Percentiles rank a stretch among this genome's conserved stretches.
Evolutionary conservation across 495 filamentous ascomycete genomes (phyloP).

Genomic region (Neurospora tetrasperma): DNA sequence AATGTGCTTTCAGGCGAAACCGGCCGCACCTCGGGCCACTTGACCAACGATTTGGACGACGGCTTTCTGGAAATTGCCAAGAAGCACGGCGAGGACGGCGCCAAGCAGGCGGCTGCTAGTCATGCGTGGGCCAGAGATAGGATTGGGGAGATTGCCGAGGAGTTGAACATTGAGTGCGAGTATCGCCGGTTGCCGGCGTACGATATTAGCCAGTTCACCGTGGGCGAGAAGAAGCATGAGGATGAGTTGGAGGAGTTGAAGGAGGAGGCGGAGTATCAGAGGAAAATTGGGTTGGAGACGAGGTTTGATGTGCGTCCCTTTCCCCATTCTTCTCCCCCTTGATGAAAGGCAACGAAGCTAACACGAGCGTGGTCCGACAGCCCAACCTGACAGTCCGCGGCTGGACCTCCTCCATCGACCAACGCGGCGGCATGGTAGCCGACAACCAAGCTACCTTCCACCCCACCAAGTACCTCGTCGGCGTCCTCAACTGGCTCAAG

Average conservation of each 20-base stretch:
- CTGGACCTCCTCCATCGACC: conserved; percentile 38
- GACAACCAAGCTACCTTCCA: conserved; percentile 47
- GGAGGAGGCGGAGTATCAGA: conserved; percentile 34
- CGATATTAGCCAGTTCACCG: conserved; percentile 27
- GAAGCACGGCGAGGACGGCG: conserved; percentile 41
- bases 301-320: conserved; percentile 24
- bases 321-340: too few relatives aligned
- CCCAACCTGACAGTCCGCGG: conserved; percentile 28
- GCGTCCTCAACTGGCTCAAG: conserved; percentile 39
- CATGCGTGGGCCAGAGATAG: conserved; percentile 44
- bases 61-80: conserved; percentile 38
- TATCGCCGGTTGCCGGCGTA: conserved; percentile 40
- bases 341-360: too few relatives aligned
- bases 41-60: conserved; percentile 44
- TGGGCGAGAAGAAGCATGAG: conserved; percentile 26
- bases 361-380: too few relatives aligned
- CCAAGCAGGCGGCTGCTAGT: conserved; percentile 40
- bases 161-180: conserved; percentile 46
- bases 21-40: conserved; percentile 44
- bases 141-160: conserved; percentile 36
- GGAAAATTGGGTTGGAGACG: conserved; percentile 31
- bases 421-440: conserved; percentile 39
- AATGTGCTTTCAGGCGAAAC: conserved; percentile 44
- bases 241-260: conserved; percentile 27
- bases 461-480: conserved; percentile 45